Evolutionary conservation across 306 rosid genomes (phyloP).

Genomic region (Abrus precatorius): DNA sequence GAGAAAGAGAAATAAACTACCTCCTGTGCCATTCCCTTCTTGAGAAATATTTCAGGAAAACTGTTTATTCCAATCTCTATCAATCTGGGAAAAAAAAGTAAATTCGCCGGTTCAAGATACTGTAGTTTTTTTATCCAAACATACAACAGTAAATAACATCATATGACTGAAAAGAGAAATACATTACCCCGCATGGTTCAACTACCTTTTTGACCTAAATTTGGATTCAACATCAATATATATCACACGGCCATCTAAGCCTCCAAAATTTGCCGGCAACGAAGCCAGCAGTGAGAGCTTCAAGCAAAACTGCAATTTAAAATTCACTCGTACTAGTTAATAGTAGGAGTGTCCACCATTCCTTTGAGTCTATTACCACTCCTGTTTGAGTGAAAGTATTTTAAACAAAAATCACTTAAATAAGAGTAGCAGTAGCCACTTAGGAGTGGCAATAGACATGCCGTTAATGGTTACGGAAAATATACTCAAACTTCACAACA

Average conservation of each 20-base stretch:
- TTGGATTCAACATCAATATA: slow-evolving; percentile 90
- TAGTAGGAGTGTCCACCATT: too few relatives aligned
- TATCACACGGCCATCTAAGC: slow-evolving; percentile 83
- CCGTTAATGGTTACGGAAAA: slow-evolving; percentile 20
- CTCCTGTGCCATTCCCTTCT: slow-evolving; percentile 87
- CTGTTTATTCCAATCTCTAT: slow-evolving; percentile 86
- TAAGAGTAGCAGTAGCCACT: too few relatives aligned
- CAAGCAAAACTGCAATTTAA: slow-evolving; percentile 78
- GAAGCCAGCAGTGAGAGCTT: slow-evolving; percentile 89
- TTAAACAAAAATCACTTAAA: too few relatives aligned
- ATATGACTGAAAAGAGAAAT: slow-evolving; percentile 21
- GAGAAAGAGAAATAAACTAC: slow-evolving; percentile 51
- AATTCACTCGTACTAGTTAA: slow-evolving; percentile 34
- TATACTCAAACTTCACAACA: slow-evolving; percentile 5
- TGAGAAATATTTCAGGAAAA: slow-evolving; percentile 85
- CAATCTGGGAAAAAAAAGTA: slow-evolving; percentile 60
- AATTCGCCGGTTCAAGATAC: slow-evolving; percentile 1
- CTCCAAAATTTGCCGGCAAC: slow-evolving; percentile 74
- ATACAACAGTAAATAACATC: slow-evolving; percentile 39
- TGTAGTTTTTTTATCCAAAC: slow-evolving; percentile 2
- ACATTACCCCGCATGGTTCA: not conserved
- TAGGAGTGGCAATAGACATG: too few relatives aligned
- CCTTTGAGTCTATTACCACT: too few relatives aligned
- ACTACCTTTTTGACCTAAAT: slow-evolving; percentile 86
- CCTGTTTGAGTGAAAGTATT: too few relatives aligned